A percentile compares a stretch with the other conserved stretches of the same genome.
These are phyloP conservation scores for Solanum appendiculatum DNA, from an alignment of 257 asterid species.

Conservation along the genomic window DNA sequence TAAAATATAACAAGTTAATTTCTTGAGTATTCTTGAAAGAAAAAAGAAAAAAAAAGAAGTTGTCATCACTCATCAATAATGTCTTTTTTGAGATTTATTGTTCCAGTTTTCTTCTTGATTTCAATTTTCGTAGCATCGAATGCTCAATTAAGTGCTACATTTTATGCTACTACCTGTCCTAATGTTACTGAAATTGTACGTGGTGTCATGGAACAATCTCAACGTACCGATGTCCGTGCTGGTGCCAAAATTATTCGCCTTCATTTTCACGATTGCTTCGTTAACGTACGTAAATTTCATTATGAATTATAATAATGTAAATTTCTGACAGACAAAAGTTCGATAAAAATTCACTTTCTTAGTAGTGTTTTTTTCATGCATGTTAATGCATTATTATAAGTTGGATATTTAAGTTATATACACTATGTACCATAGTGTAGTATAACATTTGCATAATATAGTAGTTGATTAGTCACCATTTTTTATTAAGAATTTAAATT, in stretches of 20 bases:
- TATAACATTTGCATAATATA: too few relatives aligned
- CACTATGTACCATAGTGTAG: not conserved
- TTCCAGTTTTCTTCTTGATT: not conserved
- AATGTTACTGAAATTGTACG: conserved; percentile 13
- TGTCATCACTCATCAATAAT: not conserved
- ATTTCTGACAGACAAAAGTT: not conserved
- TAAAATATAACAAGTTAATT: not conserved
- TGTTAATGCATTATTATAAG: not conserved
- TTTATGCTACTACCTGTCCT: conserved; percentile 15
- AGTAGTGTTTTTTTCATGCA: not conserved
- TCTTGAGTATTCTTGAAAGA: not conserved
- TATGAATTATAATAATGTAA: not conserved
- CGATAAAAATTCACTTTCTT: too few relatives aligned
- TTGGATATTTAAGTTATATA: not conserved
- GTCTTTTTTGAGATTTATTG: not conserved
- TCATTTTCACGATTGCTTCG: conserved; percentile 30
- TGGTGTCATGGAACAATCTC: conserved; percentile 8
- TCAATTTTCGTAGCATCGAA: not conserved
- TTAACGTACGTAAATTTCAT: not conserved
- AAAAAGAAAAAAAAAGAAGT: not conserved
- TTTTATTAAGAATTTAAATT: not conserved
- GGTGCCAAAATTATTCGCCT: conserved; percentile 24
- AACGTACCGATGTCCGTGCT: conserved; percentile 9
- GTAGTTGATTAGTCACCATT: not conserved
- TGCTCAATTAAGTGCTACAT: conserved; percentile 21